Conservation (phyloP, 1,139 yeast genomes). For the Diutina mesorugosa region DNA sequence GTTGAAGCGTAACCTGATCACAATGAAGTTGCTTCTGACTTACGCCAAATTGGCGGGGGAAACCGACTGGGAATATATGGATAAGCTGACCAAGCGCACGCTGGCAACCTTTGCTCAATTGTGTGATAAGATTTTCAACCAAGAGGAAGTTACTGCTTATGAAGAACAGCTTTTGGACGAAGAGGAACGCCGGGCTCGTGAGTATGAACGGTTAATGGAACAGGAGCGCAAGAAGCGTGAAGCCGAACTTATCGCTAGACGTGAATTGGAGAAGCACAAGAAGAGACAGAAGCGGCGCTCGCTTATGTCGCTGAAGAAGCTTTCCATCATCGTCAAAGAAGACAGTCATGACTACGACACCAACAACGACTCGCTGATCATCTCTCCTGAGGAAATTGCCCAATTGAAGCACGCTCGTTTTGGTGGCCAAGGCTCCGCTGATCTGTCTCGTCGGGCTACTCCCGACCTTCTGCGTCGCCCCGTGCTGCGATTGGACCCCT, state of each 20-base stretch:
- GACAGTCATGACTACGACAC: constrained; percentile 11
- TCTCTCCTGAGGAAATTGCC: neutral
- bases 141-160: constrained; percentile 40
- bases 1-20: constrained; percentile 55
- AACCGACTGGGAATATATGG: constrained; percentile 58
- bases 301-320: constrained; percentile 25
- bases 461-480: constrained; percentile 43
- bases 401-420: neutral
- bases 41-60: constrained; percentile 62
- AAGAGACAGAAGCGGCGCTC: constrained; percentile 32
- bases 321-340: constrained; percentile 20
- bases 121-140: constrained; percentile 63
- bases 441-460: constrained; percentile 21
- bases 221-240: constrained; percentile 36
- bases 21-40: constrained; percentile 54
- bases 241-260: constrained; percentile 32
- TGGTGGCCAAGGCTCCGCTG: neutral
- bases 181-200: constrained; percentile 36
- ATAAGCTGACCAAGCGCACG: constrained; percentile 62
- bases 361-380: constrained; percentile 11
- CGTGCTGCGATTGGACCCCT: constrained; percentile 60
- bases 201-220: constrained; percentile 38
- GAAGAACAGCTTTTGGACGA: constrained; percentile 38
- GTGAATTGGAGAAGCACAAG: constrained; percentile 32
- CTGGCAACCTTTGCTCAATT: constrained; percentile 67